Base-by-base conservation (phyloP, 139 green algal genomes). In the Raphidocelis subcapitata region DNA sequence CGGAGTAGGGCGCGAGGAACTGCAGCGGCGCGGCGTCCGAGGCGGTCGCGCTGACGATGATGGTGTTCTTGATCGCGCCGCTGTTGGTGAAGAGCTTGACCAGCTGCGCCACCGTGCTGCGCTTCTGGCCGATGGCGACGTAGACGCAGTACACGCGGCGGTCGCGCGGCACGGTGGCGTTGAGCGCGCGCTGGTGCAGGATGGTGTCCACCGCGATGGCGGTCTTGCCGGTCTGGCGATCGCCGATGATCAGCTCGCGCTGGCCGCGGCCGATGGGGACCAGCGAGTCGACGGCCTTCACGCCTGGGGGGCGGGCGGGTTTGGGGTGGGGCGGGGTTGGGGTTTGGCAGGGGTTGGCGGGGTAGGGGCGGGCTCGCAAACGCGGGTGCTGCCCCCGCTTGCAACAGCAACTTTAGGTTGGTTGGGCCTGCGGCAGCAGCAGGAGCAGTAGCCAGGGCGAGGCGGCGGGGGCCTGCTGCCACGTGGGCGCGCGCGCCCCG, bases 141-240 rank as follows among this genome's bases (percentile, higher is more conserved):
- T 97, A 97, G 35, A 97, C 84, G 85, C 91, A 96, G 79, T 93
- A 95, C 66, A 96, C 80, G 72, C 80, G 82, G 32, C 29, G 41
- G 71, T 86, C 91, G 87, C 85, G 92, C 64, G 31, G 37, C 33
- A 56, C 46, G 16, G 67, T 65, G 51, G 72, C 76, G 54, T 87
- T 86, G 57, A 57, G 80, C 18, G 62, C 64, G 81, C 87, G 85
- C 81, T 92, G 89, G 84, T 94, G 83, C 62, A 94, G 75, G 65
- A 96, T 94, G 75, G 85, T 87, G 75, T 97, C 92, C 51, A 97
- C 82, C 20, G 92, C 92, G 59, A 97, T 91, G 61, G 92, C 91
- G 28, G 92, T 97, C 84, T 97, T 97, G 65, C 92, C 92, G n/a
- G 92, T 97, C 85, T 88, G 92, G 66, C 92, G 87, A 82, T 97